A percentile compares a stretch with the other conserved stretches of the same genome.
phyloP scores from a whole-genome alignment of 1,284 basidiomycete genomes.

The Marasmius oreades region DNA sequence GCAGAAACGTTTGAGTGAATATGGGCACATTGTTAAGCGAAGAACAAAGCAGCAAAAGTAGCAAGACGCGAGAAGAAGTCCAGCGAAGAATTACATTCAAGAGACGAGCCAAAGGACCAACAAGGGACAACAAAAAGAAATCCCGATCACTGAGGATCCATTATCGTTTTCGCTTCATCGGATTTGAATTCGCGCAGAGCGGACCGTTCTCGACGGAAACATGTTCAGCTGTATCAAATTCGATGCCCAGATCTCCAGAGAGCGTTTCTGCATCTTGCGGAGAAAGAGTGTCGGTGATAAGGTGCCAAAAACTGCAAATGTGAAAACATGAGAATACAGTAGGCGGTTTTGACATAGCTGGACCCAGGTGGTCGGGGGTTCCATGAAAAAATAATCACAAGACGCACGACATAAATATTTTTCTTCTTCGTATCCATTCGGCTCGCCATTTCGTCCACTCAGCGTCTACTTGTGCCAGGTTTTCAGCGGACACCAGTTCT shows the following conservation, averaged over 20 bases:
- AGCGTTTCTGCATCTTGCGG: constrained; percentile 60
- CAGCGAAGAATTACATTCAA: background rate
- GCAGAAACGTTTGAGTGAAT: no score
- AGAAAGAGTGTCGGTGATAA: constrained; percentile 62
- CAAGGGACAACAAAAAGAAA: background rate
- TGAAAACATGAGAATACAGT: constrained; percentile 5
- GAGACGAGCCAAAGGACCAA: background rate
- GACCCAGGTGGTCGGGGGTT: background rate
- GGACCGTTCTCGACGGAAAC: constrained; percentile 46
- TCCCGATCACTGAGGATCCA: background rate
- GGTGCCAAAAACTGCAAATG: constrained; percentile 60
- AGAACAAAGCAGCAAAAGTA: no score
- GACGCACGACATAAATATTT: constrained; percentile 64
- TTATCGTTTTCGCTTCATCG: constrained; percentile 39
- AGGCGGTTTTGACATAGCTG: background rate
- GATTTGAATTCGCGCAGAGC: constrained; percentile 37
- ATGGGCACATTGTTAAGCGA: no score
- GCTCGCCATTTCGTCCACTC: constrained; percentile 71
- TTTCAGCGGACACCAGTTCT: constrained; percentile 62
- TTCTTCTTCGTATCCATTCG: constrained; percentile 70
- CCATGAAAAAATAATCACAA: background rate
- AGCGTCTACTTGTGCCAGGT: constrained; percentile 54
- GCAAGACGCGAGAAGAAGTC: no score
- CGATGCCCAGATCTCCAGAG: constrained; percentile 72
- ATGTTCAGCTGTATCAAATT: constrained; percentile 69